Conservation (phyloP, 768 basidiomycete species). For the Agrocybe praecox region DNA sequence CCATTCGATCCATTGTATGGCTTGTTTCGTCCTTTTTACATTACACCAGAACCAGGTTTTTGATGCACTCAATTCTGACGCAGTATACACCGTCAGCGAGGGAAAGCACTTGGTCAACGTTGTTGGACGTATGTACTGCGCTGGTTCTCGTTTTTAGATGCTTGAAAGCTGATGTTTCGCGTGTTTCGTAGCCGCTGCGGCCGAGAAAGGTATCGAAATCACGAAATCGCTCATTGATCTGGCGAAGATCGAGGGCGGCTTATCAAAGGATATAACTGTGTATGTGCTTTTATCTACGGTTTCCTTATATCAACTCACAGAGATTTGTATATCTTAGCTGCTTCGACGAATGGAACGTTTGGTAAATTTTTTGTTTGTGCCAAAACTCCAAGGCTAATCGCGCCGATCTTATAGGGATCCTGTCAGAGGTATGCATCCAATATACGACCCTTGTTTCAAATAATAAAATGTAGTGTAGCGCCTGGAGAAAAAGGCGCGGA, state of each 20-base stretch:
- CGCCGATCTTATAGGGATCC: constrained; percentile 34
- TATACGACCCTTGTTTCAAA: neutral
- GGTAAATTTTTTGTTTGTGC: constrained; percentile 25
- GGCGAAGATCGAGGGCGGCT: constrained; percentile 41
- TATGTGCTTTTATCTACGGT: constrained; percentile 15
- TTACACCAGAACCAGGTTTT: too few relatives aligned
- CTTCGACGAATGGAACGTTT: constrained; percentile 63
- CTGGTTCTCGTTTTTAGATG: neutral
- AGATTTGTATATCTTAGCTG: constrained; percentile 26
- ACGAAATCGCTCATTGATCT: constrained; percentile 52
- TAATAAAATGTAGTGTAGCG: constrained; percentile 24
- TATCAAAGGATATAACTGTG: constrained; percentile 40
- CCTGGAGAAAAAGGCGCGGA: constrained; percentile 53
- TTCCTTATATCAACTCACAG: neutral
- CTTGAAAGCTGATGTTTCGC: neutral
- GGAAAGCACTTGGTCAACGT: constrained; percentile 54
- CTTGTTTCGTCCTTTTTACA: too few relatives aligned
- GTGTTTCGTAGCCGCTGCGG: constrained; percentile 40
- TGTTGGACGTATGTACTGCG: constrained; percentile 45
- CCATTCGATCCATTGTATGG: constrained; percentile 48
- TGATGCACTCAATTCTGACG: too few relatives aligned
- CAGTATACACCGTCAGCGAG: constrained; percentile 44
- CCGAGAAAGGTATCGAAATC: constrained; percentile 55
- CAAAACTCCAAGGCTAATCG: neutral
- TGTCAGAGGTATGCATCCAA: constrained; percentile 36